Conservation (phyloP, 768 basidiomycete genomes). For the Agrocybe praecox region DNA sequence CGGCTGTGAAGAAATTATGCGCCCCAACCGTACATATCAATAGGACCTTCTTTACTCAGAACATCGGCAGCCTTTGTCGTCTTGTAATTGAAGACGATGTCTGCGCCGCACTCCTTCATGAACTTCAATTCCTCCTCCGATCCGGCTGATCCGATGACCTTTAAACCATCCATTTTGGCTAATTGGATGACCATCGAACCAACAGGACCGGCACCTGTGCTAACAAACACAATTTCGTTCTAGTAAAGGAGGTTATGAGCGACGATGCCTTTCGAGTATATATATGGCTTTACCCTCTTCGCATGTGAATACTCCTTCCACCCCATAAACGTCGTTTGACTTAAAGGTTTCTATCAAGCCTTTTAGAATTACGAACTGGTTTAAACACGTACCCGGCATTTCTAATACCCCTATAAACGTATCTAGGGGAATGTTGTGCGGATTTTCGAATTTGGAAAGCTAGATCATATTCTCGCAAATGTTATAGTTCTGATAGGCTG, state of each 20-base stretch:
- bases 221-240: slow-evolving; percentile 45
- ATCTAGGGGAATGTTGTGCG: slow-evolving; percentile 48
- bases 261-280: neutral
- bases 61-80: slow-evolving; percentile 52
- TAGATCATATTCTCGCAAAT: slow-evolving; percentile 26
- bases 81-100: slow-evolving; percentile 79
- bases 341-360: too few species aligned
- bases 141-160: slow-evolving; percentile 74
- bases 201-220: slow-evolving; percentile 51
- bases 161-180: slow-evolving; percentile 51
- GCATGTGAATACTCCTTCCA: slow-evolving; percentile 43
- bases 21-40: slow-evolving; percentile 38
- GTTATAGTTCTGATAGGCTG: slow-evolving; percentile 44
- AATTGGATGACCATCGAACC: slow-evolving; percentile 65
- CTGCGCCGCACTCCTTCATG: slow-evolving; percentile 59
- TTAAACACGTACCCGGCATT: slow-evolving; percentile 48
- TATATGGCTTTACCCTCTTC: slow-evolving; percentile 31
- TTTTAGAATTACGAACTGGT: too few species aligned
- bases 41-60: slow-evolving; percentile 54
- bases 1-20: neutral
- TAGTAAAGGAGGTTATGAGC: slow-evolving; percentile 10
- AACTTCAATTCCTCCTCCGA: slow-evolving; percentile 71
- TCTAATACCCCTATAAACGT: slow-evolving; percentile 52
- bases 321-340: slow-evolving; percentile 39
- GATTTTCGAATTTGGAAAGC: slow-evolving; percentile 36